These are phyloP conservation scores for Penicillium nordicum DNA, from an alignment of 2,329 filamentous ascomycete species.

Conservation along the genomic window DNA sequence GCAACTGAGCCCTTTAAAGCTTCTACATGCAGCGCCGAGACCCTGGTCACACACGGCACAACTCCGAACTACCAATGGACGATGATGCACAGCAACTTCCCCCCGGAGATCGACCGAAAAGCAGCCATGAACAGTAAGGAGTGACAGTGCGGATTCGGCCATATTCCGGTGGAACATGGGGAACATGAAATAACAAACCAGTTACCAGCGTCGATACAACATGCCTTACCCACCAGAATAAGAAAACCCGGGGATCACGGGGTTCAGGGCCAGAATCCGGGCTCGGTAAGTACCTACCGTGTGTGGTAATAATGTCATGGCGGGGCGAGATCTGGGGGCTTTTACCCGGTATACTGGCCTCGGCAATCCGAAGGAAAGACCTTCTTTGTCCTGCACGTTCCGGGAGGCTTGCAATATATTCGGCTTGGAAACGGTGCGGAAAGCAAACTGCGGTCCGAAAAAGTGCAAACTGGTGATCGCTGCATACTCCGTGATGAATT, in stretches of 20 bases:
- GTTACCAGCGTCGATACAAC: neutral
- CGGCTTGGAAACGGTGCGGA: neutral
- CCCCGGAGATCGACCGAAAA: slow-evolving; percentile 19
- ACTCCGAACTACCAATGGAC: slow-evolving; percentile 10
- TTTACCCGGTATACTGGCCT: neutral
- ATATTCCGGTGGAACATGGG: slow-evolving; percentile 10
- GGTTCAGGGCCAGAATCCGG: neutral
- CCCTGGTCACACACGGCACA: neutral
- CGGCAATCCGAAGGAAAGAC: neutral
- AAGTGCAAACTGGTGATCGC: neutral
- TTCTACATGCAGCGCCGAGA: neutral
- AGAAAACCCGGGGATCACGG: neutral
- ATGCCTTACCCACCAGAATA: neutral
- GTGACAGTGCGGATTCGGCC: slow-evolving; percentile 5
- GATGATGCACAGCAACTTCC: slow-evolving; percentile 7
- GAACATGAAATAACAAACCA: neutral
- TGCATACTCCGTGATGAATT: neutral
- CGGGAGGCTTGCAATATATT: neutral
- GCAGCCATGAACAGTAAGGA: slow-evolving; percentile 10
- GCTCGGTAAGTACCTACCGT: neutral
- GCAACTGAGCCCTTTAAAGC: slow-evolving; percentile 5
- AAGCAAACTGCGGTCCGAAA: neutral
- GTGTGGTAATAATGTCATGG: neutral
- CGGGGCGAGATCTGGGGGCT: slow-evolving; percentile 1
- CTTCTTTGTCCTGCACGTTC: neutral